Evolutionary conservation across 768 basidiomycete genomes (phyloP), one percentile per base, ranked within the genome.

Genomic region (Leccinum uliginosum): DNA sequence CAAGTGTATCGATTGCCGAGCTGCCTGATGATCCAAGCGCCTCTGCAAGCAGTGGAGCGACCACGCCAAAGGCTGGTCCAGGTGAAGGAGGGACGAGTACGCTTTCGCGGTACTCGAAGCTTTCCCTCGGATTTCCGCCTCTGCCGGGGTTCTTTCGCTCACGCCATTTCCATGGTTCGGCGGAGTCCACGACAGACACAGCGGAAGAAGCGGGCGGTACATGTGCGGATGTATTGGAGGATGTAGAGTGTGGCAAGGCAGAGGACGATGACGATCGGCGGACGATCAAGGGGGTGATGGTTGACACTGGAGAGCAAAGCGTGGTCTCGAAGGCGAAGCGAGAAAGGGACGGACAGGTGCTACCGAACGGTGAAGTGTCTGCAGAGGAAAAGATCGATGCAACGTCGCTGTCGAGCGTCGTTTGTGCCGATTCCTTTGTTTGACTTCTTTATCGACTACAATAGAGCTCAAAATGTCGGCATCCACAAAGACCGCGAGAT

Each of bases 101-200:
- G 17, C 53, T 61, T 21, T 67, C 69, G 43, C 69, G 68, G 44
- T 72, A 73, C 83, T 84, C 74, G 50, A 71, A 72, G 51, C 61
- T 71, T 47, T 69, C 72, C 50, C 79, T 85, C 62, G 82, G 77
- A 60, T 78, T 87, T 60, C 78, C 81, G 49, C 83, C 86, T 6
- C 78, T 89, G 38, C 76, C 86, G 46, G 84, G 81, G 27, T 83
- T 88, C 67, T 74, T 85, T 53, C 81, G 86, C 35, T 75, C 78
- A 21, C 82, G 86, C 50, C 80, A 87, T 67, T 65, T 66, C 21
- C 67, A 61, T 21, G 52, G 67, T 27, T 63, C 66, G 38, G 60
- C 58, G 35, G 72, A 65, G 61, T 35, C 34, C 30, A 52, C 50
- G 26, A 62, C 60, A 54, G 68, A 70, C 19, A 30, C 55, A 29